Conservation (phyloP, 1,284 basidiomycete species). For the Cutaneotrichosporon cavernicola region DNA sequence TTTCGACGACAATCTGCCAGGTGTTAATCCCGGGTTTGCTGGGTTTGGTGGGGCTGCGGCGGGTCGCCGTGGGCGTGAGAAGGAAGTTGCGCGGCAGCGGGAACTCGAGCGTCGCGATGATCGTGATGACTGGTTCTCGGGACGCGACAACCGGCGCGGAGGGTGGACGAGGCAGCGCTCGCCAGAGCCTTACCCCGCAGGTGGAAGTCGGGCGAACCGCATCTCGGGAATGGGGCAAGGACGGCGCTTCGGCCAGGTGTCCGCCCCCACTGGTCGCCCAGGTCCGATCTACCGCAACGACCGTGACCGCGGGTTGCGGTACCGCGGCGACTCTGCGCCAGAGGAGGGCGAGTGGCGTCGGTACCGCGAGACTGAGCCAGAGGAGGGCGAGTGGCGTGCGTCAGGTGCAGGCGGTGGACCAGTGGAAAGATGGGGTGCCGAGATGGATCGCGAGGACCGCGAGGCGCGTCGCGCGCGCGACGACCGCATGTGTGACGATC, state of each 20-base stretch:
- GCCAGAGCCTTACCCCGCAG: not conserved
- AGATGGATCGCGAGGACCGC: slow-evolving; percentile 22
- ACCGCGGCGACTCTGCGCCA: not conserved
- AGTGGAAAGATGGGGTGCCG: slow-evolving; percentile 27
- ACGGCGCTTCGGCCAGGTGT: slow-evolving; percentile 9
- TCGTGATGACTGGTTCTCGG: slow-evolving; percentile 5
- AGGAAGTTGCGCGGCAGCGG: slow-evolving; percentile 22
- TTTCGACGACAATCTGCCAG: slow-evolving; percentile 29
- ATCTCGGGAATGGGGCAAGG: not conserved
- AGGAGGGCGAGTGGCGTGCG: slow-evolving; percentile 24
- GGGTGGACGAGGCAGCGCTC: slow-evolving; percentile 4
- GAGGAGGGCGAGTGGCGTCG: slow-evolving; percentile 25
- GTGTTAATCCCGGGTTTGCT: slow-evolving; percentile 17
- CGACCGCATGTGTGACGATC: slow-evolving; percentile 12
- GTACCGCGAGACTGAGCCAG: slow-evolving; percentile 5
- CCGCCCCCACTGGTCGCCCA: slow-evolving; percentile 1
- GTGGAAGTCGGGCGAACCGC: not conserved
- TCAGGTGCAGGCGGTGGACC: slow-evolving; percentile 29
- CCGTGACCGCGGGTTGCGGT: slow-evolving; percentile 14
- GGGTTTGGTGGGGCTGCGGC: slow-evolving; percentile 30
- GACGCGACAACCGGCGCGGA: not conserved
- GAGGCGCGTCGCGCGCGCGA: slow-evolving; percentile 7
- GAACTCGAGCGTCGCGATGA: slow-evolving; percentile 22
- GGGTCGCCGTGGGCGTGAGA: slow-evolving; percentile 35
- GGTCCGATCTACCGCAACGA: slow-evolving; percentile 1